These are phyloP conservation scores for Dendrobium huoshanense DNA, from an alignment of 106 monocot species.

Conservation along the genomic window DNA sequence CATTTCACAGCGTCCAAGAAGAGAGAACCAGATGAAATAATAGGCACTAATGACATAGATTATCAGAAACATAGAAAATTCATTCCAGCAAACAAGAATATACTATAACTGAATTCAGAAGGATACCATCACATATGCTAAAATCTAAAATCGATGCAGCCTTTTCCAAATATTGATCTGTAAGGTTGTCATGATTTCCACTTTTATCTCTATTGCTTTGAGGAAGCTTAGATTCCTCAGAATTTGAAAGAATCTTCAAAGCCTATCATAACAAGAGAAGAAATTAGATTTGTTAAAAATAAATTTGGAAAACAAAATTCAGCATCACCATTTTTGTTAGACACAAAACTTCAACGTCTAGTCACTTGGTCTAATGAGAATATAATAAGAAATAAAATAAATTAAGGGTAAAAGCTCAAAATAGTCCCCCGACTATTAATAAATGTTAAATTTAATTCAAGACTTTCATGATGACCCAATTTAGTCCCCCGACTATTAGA, in stretches of 20 bases:
- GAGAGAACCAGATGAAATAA: neutral
- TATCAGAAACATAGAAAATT: neutral
- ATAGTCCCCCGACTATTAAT: no score
- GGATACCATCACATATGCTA: conserved; percentile 46
- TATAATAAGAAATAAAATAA: neutral
- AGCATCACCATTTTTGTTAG: neutral
- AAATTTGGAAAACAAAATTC: neutral
- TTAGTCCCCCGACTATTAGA: no score
- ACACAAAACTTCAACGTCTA: neutral
- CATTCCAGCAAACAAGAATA: neutral
- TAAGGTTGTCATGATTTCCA: conserved; percentile 12
- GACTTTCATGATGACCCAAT: no score
- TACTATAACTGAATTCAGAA: neutral
- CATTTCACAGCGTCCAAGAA: neutral
- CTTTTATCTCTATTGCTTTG: conserved; percentile 18
- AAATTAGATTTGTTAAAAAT: neutral
- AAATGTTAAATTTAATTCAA: no score
- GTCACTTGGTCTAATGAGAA: neutral
- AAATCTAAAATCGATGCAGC: conserved; percentile 35
- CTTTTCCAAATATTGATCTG: conserved; percentile 41
- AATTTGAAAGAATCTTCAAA: conserved; percentile 33
- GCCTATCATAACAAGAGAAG: conserved; percentile 28
- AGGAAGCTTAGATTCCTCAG: conserved; percentile 10
- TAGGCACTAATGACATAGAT: neutral
- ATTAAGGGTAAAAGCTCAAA: no score